Evolutionary conservation across 495 filamentous ascomycete species (phyloP), one percentile per base, ranked within the genome.

Genomic region (Xylaria acuta): DNA sequence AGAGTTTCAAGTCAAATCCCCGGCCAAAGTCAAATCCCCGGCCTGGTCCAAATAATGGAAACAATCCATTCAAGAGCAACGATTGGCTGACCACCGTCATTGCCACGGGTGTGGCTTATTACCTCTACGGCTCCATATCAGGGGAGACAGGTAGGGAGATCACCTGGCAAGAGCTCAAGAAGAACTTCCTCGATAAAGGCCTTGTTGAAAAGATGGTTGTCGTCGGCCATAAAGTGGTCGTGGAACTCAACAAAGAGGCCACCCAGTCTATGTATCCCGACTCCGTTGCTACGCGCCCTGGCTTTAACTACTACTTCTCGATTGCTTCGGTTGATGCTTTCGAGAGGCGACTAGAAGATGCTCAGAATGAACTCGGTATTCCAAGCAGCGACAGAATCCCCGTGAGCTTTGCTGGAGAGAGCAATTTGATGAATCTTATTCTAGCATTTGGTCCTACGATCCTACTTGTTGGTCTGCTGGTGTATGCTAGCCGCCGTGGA

Each of bases 291-390:
- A 86, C 84, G 16, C 89, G 91, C 58, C 85, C 88, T 22, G 87
- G 89, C 64, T 93, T 95, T 82, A 86, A 89, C 81, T 97, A 97
- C 81, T 96, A 94, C 81, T 99, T 98, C 86, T 94, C 89, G 70
- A 97, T 99, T 76, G 96, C 96, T 58, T 97, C 94, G 22, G 89
- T 97, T 54, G 95, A 98, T 54, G 90, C 92, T 49, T 98, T 98
- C 76, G 96, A 99, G 83, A 87, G 91, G 74, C 90, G 88, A 75
- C 80, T 99, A 14, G 96, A 98, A 66, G 89, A 93, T 51, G 94
- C 94, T 25, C 96, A 99, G 80, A 81, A 89, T 30, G 93, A 97
- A 78, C 86, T 99, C 18, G 90, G 88, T 20, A 97, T 99, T 53
- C 95, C 96, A 0, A 86, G 86, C 65, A 82, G 87, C 22, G 93